Evolutionary conservation across 495 filamentous ascomycete genomes (phyloP).

Genomic region (Bryoglossum gracile): DNA sequence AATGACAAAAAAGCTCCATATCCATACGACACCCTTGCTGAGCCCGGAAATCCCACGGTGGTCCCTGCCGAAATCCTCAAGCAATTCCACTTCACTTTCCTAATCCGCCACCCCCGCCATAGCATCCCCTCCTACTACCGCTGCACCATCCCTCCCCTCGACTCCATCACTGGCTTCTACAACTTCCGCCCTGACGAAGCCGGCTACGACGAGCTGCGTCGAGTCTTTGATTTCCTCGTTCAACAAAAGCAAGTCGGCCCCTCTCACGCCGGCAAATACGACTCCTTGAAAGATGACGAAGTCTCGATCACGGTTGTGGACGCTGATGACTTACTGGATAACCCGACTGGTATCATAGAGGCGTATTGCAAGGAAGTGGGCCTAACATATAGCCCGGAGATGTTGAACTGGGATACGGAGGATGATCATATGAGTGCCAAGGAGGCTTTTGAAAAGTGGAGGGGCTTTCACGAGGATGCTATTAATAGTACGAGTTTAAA

Average conservation of each 20-base stretch:
- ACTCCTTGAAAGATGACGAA: conserved; percentile 24
- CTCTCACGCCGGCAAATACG: conserved; percentile 40
- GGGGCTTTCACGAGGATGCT: conserved; percentile 91
- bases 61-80: conserved; percentile 61
- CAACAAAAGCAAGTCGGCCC: conserved; percentile 57
- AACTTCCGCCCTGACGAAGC: conserved; percentile 80
- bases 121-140: conserved; percentile 91
- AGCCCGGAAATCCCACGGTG: conserved; percentile 73
- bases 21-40: conserved; percentile 49
- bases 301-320: conserved; percentile 77
- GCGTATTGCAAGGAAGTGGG: conserved; percentile 74
- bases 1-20: conserved; percentile 35
- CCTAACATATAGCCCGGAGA: conserved; percentile 57
- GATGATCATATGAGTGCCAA: conserved; percentile 56
- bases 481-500: conserved; percentile 69
- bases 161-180: conserved; percentile 74
- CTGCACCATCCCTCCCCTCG: conserved; percentile 87
- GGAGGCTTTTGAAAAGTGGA: conserved; percentile 88
- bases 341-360: conserved; percentile 63
- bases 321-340: conserved; percentile 86
- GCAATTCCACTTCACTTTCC: conserved; percentile 89
- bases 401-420: conserved; percentile 78
- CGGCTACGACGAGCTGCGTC: conserved; percentile 80
- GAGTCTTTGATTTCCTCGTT: conserved; percentile 75
- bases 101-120: conserved; percentile 85